Evolutionary conservation across 192 early-diverging fungal genomes (phyloP).

Genomic region (Linnemannia schmuckeri): DNA sequence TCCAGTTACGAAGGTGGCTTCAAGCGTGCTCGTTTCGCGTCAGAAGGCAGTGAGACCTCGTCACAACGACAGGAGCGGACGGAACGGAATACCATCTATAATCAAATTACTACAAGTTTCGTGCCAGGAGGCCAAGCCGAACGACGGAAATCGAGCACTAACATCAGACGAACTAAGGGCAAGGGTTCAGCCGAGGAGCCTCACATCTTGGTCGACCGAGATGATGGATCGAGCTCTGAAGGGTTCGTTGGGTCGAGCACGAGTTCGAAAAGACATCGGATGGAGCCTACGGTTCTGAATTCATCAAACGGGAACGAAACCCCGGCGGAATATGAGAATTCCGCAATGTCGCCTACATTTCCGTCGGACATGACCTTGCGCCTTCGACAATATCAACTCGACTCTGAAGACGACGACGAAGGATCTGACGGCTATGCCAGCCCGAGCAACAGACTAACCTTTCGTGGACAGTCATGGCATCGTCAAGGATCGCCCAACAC

Average conservation of each 20-base stretch:
- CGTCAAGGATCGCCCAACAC: not conserved
- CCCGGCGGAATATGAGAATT: not conserved
- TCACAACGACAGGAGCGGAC: constrained; percentile 19
- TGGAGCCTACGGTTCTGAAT: not conserved
- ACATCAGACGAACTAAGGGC: not conserved
- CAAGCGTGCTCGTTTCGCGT: constrained; percentile 4
- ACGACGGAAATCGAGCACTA: not conserved
- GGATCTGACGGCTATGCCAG: not conserved
- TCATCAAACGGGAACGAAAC: constrained; percentile 22
- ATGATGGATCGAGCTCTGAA: not conserved
- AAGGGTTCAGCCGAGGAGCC: constrained; percentile 18
- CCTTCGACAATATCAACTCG: constrained; percentile 11
- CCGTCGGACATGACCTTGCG: constrained; percentile 42
- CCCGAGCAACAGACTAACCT: not conserved
- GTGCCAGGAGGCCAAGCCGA: not conserved
- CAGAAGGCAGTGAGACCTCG: constrained; percentile 18
- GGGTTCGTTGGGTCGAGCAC: not conserved
- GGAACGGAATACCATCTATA: constrained; percentile 25
- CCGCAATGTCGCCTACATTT: constrained; percentile 34
- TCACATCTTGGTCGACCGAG: constrained; percentile 35
- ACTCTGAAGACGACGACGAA: constrained; percentile 26
- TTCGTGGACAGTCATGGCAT: not conserved
- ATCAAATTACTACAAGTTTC: constrained; percentile 20
- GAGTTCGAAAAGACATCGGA: not conserved
- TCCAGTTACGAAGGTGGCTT: not conserved